Base-by-base conservation (phyloP, 768 basidiomycete species). In the Boletellus emodensis region DNA sequence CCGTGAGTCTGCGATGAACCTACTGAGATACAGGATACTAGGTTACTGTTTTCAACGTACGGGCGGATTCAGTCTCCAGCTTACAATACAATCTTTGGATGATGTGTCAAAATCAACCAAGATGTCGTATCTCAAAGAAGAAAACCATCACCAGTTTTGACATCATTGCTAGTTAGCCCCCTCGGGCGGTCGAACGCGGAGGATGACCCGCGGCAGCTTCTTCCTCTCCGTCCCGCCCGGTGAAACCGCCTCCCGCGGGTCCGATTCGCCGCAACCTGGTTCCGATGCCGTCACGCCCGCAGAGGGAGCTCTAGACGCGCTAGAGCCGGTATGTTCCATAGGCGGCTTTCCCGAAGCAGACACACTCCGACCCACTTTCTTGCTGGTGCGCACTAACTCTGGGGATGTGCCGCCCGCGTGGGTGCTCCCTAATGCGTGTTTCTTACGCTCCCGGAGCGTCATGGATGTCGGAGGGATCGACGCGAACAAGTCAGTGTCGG, bases 161-260 rank as follows among this genome's bases (percentile, higher is more conserved):
- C 1, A 9, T 28, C 26, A 37, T 26, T 12, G 17, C 52, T 26
- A 44, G 10, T 34, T 17, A 36, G 40, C 28, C 24, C 12, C 11
- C 66, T 57, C 67, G 20, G 71, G 64, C 5, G 72, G 66, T 2
- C 77, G 71, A 65, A 90, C 71, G 69, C 80, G 78, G 46, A 83
- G 61, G 44, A 79, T 76, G 6, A 84, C 80, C 48, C 72, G 72
- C 0, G 80, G 82, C 1, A 82, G 61, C 55, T 77, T 82, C 70
- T 76, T 81, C 72, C 72, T 78, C 36, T 52, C 56, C 17, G 44
- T 33, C 48, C 51, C 48, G 45, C 46, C 14, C 39, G 62, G 36
- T 14, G 1, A 42, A 5, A 32, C 46, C n/a, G 28, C 38, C 8
- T 40, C 42, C 8, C 17, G 41, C 13, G 36, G 1, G 4, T 17